Evolutionary conservation across 345 rosid genomes (phyloP).

Genomic region (Eucalyptus pauciflora): DNA sequence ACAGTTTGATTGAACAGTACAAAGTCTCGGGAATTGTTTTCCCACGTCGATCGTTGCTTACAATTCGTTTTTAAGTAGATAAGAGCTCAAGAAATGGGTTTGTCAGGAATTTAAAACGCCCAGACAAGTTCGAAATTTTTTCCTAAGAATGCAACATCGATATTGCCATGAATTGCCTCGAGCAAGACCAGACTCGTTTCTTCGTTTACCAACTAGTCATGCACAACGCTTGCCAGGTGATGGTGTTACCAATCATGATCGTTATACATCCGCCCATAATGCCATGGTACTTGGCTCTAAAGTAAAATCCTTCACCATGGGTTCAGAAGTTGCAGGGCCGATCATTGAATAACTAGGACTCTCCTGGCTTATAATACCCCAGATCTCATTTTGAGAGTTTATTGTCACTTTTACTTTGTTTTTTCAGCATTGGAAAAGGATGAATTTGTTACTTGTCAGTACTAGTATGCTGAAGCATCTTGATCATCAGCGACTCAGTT

Average conservation of each 20-base stretch:
- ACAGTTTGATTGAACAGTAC: neutral
- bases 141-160: neutral
- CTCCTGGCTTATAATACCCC: neutral
- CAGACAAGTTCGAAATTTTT: neutral
- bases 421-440: accelerated
- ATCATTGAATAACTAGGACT: neutral
- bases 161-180: neutral
- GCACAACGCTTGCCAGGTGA: neutral
- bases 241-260: neutral
- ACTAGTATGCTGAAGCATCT: neutral
- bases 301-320: neutral
- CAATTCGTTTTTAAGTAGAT: neutral
- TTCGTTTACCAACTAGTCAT: neutral
- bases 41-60: neutral
- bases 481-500: neutral
- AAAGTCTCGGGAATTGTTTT: accelerated
- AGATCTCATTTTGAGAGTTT: neutral
- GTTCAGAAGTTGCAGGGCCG: neutral
- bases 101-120: neutral
- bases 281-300: neutral
- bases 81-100: neutral
- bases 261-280: neutral
- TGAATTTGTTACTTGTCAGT: neutral
- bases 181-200: neutral
- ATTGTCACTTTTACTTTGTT: neutral